A percentile compares a stretch with the other conserved stretches of the same genome.
Evolutionary conservation across 768 basidiomycete species (phyloP).

Genomic region (Mrakia blollopis): DNA sequence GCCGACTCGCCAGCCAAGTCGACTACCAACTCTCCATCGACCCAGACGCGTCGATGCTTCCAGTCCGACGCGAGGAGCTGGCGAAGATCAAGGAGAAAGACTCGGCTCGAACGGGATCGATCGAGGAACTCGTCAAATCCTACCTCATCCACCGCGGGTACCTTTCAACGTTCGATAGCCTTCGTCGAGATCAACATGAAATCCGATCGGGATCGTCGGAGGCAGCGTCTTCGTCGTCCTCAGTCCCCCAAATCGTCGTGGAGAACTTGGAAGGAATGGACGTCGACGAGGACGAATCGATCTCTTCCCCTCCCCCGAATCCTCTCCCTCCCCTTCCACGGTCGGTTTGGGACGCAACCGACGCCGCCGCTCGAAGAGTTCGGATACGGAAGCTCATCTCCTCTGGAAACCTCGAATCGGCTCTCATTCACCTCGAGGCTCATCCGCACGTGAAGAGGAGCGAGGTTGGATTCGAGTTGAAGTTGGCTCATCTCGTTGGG

Average conservation of each 20-base stretch:
- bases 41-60: background rate
- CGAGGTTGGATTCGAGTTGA: slow-evolving; percentile 1
- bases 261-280: background rate
- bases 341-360: background rate
- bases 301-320: background rate
- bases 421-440: background rate
- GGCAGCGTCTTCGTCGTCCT: background rate
- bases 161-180: background rate
- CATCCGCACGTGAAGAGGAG: slow-evolving; percentile 7
- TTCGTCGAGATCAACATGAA: background rate
- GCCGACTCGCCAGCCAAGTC: background rate
- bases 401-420: background rate
- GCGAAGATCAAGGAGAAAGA: background rate
- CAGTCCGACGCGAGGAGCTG: background rate
- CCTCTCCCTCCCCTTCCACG: background rate
- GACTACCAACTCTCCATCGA: background rate
- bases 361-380: background rate
- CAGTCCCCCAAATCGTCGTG: too few relatives aligned
- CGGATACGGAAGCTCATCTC: background rate
- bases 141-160: slow-evolving; percentile 16
- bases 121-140: slow-evolving; percentile 16
- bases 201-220: background rate
- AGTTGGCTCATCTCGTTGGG: background rate
- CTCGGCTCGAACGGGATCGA: background rate
- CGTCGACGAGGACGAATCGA: background rate